Percentiles rank a stretch among this genome's conserved stretches.
phyloP scores from a whole-genome alignment of 768 basidiomycete genomes.

The Trametes gibbosa region DNA sequence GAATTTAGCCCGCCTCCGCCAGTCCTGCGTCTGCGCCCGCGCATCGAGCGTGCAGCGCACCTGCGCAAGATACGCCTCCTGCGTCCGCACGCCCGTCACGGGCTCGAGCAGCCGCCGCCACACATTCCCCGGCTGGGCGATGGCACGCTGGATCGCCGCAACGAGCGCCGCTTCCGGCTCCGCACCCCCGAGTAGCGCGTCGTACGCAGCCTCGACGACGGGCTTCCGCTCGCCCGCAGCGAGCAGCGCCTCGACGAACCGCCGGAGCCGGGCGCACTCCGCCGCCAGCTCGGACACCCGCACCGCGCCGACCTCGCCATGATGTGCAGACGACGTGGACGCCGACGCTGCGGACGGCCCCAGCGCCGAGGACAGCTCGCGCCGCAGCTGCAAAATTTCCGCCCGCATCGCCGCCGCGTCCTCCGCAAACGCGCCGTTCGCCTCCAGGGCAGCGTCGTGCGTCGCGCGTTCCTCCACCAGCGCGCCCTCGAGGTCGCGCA shows the following conservation, averaged over 20 bases:
- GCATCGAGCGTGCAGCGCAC: conserved; percentile 26
- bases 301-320: background rate
- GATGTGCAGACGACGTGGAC: background rate
- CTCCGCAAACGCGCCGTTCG: conserved; percentile 1
- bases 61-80: conserved; percentile 26
- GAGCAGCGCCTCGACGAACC: conserved; percentile 19
- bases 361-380: conserved; percentile 7
- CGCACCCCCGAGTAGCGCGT: conserved; percentile 5
- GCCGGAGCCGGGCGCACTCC: conserved; percentile 18
- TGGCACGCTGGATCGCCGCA: conserved; percentile 17
- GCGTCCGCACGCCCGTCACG: conserved; percentile 22
- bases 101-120: conserved; percentile 26
- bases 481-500: conserved; percentile 19
- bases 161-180: conserved; percentile 25
- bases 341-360: background rate
- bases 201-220: conserved; percentile 15
- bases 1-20: conserved; percentile 22
- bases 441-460: background rate
- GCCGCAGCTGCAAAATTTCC: conserved; percentile 9
- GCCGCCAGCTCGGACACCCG: conserved; percentile 1
- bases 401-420: conserved; percentile 7
- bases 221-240: conserved; percentile 16
- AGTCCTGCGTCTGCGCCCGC: conserved; percentile 18
- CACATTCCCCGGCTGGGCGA: conserved; percentile 16
- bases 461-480: conserved; percentile 12